A percentile compares a stretch with the other conserved stretches of the same genome.
These are phyloP conservation scores for Capsicum baccatum DNA, from an alignment of 257 asterid genomes.

Conservation along the genomic window DNA sequence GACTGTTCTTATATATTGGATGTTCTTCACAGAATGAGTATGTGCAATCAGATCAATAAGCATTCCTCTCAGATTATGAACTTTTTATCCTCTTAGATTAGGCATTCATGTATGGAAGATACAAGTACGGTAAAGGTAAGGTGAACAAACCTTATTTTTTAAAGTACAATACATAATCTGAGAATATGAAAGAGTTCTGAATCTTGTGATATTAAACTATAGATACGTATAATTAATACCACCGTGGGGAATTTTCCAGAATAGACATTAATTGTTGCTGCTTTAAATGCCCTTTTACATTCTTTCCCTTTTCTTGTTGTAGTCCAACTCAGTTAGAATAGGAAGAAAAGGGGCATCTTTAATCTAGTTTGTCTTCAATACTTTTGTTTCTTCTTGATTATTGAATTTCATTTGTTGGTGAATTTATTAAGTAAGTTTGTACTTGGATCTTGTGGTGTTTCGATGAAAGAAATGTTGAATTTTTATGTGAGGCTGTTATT, in stretches of 20 bases:
- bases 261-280: neutral
- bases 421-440: neutral
- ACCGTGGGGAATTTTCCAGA: neutral
- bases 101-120: too few relatives aligned
- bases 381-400: neutral
- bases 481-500: too few relatives aligned
- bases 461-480: neutral
- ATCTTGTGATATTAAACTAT: too few relatives aligned
- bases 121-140: too few relatives aligned
- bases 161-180: too few relatives aligned
- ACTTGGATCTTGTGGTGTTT: neutral
- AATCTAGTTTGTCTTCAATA: neutral
- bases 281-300: neutral
- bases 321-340: neutral
- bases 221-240: neutral
- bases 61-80: too few relatives aligned
- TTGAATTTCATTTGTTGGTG: neutral
- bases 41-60: too few relatives aligned
- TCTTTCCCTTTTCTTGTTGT: neutral
- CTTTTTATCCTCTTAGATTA: too few relatives aligned
- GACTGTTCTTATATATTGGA: too few relatives aligned
- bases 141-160: too few relatives aligned
- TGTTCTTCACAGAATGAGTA: too few relatives aligned
- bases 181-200: too few relatives aligned
- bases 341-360: neutral